Base-by-base conservation (phyloP, 495 filamentous ascomycete species). In the Penicillium salamii region DNA sequence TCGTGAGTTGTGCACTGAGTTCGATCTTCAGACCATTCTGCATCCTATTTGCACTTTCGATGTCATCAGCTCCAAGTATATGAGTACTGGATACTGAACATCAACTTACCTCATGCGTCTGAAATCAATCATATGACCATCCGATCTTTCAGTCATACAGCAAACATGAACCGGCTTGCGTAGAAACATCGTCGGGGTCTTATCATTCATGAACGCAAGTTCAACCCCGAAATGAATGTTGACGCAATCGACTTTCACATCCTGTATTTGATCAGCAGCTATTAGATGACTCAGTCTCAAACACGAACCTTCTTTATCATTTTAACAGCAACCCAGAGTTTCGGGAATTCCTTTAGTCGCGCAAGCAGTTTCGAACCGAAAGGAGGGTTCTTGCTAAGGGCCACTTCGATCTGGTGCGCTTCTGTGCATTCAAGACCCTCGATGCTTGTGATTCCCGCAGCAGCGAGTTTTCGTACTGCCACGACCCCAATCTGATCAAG, bases 401-500 rank as follows among this genome's bases (percentile, higher is more conserved):
- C 72, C 50, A 80, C 79, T 51, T 97, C 92, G 43, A 98, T 90
- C 31, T 78, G 76, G 47, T 83, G 75, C 26, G 84, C 67, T 28
- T 92, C 83, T 11, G 78, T 74, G n/a, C 61, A 65, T 38, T 84
- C 85, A 23, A 98, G 70, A n/a, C 75, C 77, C 49, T 89, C 78
- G 9, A 98, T 78, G 21, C 75, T 88, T 17, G 74, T 78, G 33
- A 97, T 80, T 6, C 85, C 85, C 31, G 82, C 81, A 46, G 75
- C 76, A 7, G 84, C 84, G 32, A 97, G 77, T 63, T 91, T 96
- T 24, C 88, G 78, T 32, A 93, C 83, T 5, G 82, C 78, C 3
- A 85, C 90, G 12, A 84, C 74, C 0, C 92, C 95, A 39, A 96
- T 78, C n/a, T 84, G 80, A 3, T 88, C 84, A 7, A 98, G 78